Evolutionary conservation across 2,329 filamentous ascomycete species (phyloP), one percentile per base, ranked within the genome.

Genomic region (Lasiodiplodia theobromae): DNA sequence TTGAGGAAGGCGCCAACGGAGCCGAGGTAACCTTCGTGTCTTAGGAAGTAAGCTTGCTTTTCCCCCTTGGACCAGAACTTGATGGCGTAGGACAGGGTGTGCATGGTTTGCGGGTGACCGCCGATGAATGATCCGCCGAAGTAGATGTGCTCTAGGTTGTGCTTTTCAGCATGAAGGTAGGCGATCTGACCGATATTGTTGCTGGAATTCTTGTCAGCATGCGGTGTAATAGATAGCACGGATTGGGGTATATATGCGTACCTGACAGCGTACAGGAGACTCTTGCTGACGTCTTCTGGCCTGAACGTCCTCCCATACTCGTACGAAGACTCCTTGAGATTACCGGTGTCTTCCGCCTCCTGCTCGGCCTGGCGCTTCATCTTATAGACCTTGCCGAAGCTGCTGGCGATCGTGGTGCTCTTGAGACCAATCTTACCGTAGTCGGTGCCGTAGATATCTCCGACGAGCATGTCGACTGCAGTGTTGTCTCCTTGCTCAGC

Each of bases 171-270:
- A 78, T 98, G 96, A n/a, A 99, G 85, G 79, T 96, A 97, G 53
- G 96, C 94, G 74, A 99, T 97, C 82, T 99, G 96, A 18, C 96
- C 96, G 71, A 98, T 97, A 81, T 98, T 98, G 84, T 98, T 98
- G 78, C 92, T 95, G 73, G 38, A 21, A 6, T 37, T 3, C 60
- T 6, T 80, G 78, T 56, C 37, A 63, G 3, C 38, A 16, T 1
- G 18, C n/a, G 11, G 23, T 16, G 21, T 31, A 49, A 16, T 21
- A 3, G 63, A 12, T 10, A 57, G 34, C 2, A 8, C 4, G 7
- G 21, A 28, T 23, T 38, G 18, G 47, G 12, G 25, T 8, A 12
- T 28, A 23, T 28, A 23, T 51, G 71, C 77, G 65, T 76, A 87
- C 86, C 87, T 89, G 37, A 98, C 93, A 28, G 96, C 96, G 81